Base-by-base conservation (phyloP, 2,329 filamentous ascomycete genomes). In the Amylocarpus encephaloides region DNA sequence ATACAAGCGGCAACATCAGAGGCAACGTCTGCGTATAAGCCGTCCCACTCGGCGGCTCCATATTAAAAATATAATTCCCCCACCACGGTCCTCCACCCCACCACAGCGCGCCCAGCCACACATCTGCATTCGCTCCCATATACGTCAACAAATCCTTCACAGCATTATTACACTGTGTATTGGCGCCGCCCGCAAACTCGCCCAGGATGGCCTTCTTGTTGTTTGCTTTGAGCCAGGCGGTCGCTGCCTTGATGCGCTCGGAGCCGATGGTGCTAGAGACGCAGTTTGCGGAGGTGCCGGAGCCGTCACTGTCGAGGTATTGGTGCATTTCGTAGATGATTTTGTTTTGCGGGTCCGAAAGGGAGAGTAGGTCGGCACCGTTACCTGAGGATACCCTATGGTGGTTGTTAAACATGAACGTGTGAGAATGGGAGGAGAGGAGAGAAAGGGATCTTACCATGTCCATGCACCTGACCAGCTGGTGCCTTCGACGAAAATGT, bases 251-350 rank as follows among this genome's bases (percentile, higher is more conserved):
- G 15, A 82, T 65, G 4, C 78, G 69, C 56, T 79, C 73, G 19
- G 66, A 63, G 46, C 78, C 75, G 53, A 80, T 77, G n/a, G 77
- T 80, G 5, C 64, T 54, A 52, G 64, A 71, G 13, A 79, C 75
- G 60, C 78, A 82, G 26, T 67, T 66, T 2, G 65, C 67, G 2
- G 66, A 68, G 0, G 76, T 79, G 7, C 78, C 78, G 1, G 72
- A 76, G 47, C 75, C 73, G 52, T 80, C 77, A 0, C 65, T 67
- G 65, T 82, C 78, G 34, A 81, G 77, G 59, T 81, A 82, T 66
- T 81, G 78, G 62, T 82, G 78, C 78, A 81, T 80, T 60, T 81
- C 75, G 65, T 77, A 80, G 61, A 81, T 65, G 50, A 80, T 70
- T 59, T 76, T 78, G 65, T 79, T 66, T 41, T 68, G 52, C 0